Evolutionary conservation across 1,284 basidiomycete genomes (phyloP), one percentile per base, ranked within the genome.

Genomic region (Ustilago shanxiensis): DNA sequence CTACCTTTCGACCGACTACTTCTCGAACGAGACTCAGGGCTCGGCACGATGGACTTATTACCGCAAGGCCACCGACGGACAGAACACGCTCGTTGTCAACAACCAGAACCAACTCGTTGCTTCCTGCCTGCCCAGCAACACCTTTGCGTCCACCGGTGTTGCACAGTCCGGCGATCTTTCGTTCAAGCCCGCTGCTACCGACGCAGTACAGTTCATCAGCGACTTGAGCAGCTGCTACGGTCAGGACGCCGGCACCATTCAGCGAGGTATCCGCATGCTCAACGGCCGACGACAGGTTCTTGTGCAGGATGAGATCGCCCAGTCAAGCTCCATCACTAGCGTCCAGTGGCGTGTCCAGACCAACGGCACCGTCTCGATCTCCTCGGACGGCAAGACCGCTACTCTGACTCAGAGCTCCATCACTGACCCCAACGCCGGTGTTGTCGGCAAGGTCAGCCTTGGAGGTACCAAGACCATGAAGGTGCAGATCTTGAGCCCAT

Each of bases 321-420:
- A 73, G 63, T 72, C 72, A 18, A 68, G 64, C 60, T 33, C 14
- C 14, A 77, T 77, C 66, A 79, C 62, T 53, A 45, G 68, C 47
- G 88, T 95, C 64, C 89, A 92, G 89, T 98, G 96, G 96, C 91
- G 95, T 55, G 93, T 95, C 89, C 95, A 99, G 87, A 98, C 97
- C 71, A 99, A 96, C 83, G 92, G 91, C 41, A 91, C 91, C 6
- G 81, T 88, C 55, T 57, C 81, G 1, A 56, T 85, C 51, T 84
- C 84, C 26, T 10, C 71, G 5, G 83, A 86, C 59, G 79, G 79
- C 57, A 73, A 84, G 39, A 91, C 91, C 1, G 92, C 91, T 2
- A 92, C 91, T 1, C 88, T 95, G 69, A 87, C 86, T 18, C 89
- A 93, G 64, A 88, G 90, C 82, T 90, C 89, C 11, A 74, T 89